Percentiles rank a stretch among this genome's conserved stretches.
Evolutionary conservation across 2,329 filamentous ascomycete genomes (phyloP).

Genomic region (Colletotrichum echinochloae): DNA sequence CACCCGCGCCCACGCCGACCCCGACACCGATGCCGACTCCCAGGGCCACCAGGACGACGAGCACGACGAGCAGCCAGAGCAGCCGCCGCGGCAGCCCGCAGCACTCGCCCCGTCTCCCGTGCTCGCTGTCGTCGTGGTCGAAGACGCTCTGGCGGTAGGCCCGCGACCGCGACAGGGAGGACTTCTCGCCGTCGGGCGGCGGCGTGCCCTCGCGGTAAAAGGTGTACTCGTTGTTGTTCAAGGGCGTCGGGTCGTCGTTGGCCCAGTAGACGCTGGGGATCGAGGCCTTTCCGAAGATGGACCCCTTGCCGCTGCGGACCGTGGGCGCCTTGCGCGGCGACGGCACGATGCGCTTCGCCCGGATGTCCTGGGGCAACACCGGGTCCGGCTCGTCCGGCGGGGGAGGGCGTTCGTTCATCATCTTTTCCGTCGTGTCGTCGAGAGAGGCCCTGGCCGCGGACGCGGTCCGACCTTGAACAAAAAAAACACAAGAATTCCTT

Average conservation of each 20-base stretch:
- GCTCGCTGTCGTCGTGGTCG: conserved; percentile 29
- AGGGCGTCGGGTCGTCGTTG: conserved; percentile 33
- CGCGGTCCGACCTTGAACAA: no score
- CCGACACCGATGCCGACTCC: conserved; percentile 57
- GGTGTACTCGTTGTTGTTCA: conserved; percentile 46
- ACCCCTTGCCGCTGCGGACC: conserved; percentile 36
- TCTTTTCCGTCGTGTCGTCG: neutral
- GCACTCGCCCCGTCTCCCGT: conserved; percentile 40
- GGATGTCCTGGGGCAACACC: conserved; percentile 26
- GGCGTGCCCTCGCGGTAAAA: conserved; percentile 57
- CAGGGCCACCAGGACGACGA: conserved; percentile 49
- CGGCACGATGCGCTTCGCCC: conserved; percentile 31
- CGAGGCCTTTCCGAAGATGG: conserved; percentile 36
- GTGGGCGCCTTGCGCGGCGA: conserved; percentile 35
- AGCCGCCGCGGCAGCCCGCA: conserved; percentile 48
- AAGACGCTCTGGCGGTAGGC: conserved; percentile 30
- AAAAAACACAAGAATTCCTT: no score
- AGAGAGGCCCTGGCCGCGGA: no score
- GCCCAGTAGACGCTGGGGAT: conserved; percentile 39
- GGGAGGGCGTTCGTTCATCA: conserved; percentile 25
- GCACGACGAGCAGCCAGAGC: conserved; percentile 52
- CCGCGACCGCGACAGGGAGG: conserved; percentile 25
- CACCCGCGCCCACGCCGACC: conserved; percentile 49
- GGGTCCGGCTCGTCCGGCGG: conserved; percentile 35
- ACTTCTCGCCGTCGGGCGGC: conserved; percentile 44